These are phyloP conservation scores for Talaromyces verruculosus DNA, from an alignment of 2,329 filamentous ascomycete genomes.

Conservation along the genomic window DNA sequence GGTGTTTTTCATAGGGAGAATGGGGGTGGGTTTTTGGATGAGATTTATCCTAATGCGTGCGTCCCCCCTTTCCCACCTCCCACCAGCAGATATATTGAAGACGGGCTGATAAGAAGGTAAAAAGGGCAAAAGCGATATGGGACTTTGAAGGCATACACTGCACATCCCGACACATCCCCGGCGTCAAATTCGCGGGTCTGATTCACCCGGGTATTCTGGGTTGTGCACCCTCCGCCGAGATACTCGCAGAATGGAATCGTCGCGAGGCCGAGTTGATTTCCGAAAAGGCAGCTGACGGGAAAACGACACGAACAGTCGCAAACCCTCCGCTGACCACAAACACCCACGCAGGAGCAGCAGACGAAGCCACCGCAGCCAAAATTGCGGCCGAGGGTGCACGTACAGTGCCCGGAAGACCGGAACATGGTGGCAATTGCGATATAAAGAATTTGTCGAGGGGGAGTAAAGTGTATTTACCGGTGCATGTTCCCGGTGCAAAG, in stretches of 20 bases:
- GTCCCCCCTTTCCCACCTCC: no score
- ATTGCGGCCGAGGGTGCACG: conserved; percentile 76
- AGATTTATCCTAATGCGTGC: conserved; percentile 78
- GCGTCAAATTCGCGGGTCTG: conserved; percentile 81
- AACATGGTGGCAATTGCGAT: conserved; percentile 88
- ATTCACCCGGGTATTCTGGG: conserved; percentile 92
- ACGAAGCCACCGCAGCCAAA: conserved; percentile 59
- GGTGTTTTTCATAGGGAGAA: conserved; percentile 78
- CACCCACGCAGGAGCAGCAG: conserved; percentile 68
- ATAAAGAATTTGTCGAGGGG: conserved; percentile 83
- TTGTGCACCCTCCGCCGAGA: conserved; percentile 75
- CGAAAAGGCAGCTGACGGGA: conserved; percentile 49
- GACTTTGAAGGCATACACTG: conserved; percentile 78
- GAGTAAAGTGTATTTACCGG: conserved; percentile 80
- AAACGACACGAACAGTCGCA: conserved; percentile 68
- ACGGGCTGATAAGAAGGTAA: neutral
- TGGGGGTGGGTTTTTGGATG: conserved; percentile 84
- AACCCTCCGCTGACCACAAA: conserved; percentile 71
- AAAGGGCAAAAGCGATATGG: conserved; percentile 68
- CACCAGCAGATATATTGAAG: neutral
- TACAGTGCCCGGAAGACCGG: conserved; percentile 73
- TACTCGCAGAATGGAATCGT: conserved; percentile 79
- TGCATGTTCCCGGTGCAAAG: conserved; percentile 83
- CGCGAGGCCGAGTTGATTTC: conserved; percentile 79
- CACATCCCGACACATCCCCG: conserved; percentile 80